These are phyloP conservation scores for Pachyrhizus erosus DNA, from an alignment of 306 rosid species.

Conservation along the genomic window DNA sequence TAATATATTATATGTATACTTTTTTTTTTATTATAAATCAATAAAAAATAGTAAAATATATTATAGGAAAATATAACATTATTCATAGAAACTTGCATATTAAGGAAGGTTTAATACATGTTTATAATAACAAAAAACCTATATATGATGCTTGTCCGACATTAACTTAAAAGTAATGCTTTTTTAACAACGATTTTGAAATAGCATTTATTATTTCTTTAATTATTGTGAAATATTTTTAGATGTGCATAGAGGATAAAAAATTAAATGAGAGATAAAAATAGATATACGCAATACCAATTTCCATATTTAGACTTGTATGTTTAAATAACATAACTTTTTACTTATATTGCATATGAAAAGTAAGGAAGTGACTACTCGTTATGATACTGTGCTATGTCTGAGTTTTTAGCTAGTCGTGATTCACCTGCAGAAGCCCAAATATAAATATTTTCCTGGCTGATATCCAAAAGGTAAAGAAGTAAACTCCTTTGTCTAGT, in stretches of 20 bases:
- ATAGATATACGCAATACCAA: neutral
- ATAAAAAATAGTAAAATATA: no score
- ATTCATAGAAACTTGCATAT: no score
- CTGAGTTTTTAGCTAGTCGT: conserved; percentile 14
- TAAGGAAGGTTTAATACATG: no score
- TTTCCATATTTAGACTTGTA: neutral
- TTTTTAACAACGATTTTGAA: neutral
- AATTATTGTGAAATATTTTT: neutral
- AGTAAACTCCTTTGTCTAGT: conserved; percentile 20
- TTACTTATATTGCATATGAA: neutral
- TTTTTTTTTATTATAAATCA: no score
- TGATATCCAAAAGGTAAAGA: conserved; percentile 26
- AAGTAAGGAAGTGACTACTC: conserved; percentile 34
- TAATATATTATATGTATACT: no score
- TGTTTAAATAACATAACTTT: neutral
- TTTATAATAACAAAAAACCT: no score
- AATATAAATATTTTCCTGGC: neutral
- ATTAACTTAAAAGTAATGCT: neutral
- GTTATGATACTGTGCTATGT: conserved; percentile 12
- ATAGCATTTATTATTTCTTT: neutral
- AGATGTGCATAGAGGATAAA: neutral
- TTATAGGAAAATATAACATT: no score
- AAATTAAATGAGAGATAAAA: neutral
- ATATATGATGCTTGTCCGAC: neutral
- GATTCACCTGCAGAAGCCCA: conserved; percentile 9